Evolutionary conservation across 2,329 filamentous ascomycete species (phyloP).

Genomic region (Fusarium oligoseptatum): DNA sequence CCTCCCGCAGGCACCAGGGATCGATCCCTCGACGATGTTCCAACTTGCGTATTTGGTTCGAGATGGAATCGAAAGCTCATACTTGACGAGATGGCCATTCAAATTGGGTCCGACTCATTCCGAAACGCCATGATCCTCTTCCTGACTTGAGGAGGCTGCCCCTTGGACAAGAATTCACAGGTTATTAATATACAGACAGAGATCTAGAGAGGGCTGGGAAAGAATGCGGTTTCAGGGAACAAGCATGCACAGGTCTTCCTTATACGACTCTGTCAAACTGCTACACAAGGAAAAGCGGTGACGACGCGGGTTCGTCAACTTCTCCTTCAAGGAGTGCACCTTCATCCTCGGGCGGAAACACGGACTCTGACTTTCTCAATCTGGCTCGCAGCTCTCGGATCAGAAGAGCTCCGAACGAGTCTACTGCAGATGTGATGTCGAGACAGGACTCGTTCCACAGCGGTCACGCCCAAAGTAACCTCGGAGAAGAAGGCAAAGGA

Average conservation of each 20-base stretch:
- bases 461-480: neutral
- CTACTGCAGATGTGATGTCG: neutral
- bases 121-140: neutral
- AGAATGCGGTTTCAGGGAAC: neutral
- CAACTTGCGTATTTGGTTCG: neutral
- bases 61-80: neutral
- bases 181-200: neutral
- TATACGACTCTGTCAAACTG: slow-evolving; percentile 35
- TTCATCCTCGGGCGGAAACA: neutral
- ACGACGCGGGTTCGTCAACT: slow-evolving; percentile 9
- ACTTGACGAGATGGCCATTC: neutral
- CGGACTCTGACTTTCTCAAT: neutral
- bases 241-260: slow-evolving; percentile 14
- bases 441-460: neutral
- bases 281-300: slow-evolving; percentile 41
- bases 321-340: neutral
- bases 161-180: neutral
- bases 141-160: neutral
- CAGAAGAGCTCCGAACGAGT: neutral
- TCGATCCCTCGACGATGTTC: neutral
- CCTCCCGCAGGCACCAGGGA: neutral
- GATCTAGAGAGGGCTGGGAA: neutral
- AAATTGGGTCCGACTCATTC: neutral
- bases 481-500: neutral
- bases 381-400: neutral